Percentiles rank a stretch among this genome's conserved stretches.
phyloP scores from a whole-genome alignment of 1,284 basidiomycete species.

The Moesziomyces sp. region DNA sequence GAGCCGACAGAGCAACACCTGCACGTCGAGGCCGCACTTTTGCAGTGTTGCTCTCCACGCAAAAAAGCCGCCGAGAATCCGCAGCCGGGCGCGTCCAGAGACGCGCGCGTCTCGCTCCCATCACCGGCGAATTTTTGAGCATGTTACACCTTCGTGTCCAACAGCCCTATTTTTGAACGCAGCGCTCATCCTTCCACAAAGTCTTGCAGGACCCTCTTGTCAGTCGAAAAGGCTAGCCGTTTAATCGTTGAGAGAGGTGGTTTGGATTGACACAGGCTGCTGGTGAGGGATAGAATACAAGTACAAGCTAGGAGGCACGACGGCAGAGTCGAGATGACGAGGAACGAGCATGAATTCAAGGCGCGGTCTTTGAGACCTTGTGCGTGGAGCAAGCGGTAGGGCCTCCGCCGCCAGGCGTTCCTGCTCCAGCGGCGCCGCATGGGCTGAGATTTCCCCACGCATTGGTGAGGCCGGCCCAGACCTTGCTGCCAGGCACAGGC shows the following conservation, averaged over 20 bases:
- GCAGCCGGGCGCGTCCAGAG: conserved; percentile 5
- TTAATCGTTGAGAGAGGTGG: too few species aligned
- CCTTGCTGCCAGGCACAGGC: conserved; percentile 59
- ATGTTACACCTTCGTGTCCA: too few species aligned
- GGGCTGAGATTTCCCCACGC: conserved; percentile 41
- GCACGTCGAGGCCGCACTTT: conserved; percentile 2
- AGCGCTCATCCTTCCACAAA: too few species aligned
- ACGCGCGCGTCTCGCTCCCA: conserved; percentile 4
- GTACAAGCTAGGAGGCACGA: not conserved
- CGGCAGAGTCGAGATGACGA: not conserved
- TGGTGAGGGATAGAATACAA: not conserved
- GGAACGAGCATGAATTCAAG: too few species aligned
- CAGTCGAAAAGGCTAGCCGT: too few species aligned
- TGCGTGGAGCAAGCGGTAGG: conserved; percentile 12
- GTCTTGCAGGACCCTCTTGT: too few species aligned
- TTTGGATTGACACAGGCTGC: too few species aligned
- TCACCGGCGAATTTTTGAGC: too few species aligned
- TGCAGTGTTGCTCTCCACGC: conserved; percentile 13
- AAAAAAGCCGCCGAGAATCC: not conserved
- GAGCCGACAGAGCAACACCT: conserved; percentile 16
- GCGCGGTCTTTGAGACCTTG: not conserved
- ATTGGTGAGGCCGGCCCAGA: conserved; percentile 44
- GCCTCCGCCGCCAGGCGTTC: conserved; percentile 16
- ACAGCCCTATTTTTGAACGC: too few species aligned
- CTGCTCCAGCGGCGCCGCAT: conserved; percentile 16